Conservation (phyloP, 495 filamentous ascomycete genomes). For the Penicillium tannophilum region DNA sequence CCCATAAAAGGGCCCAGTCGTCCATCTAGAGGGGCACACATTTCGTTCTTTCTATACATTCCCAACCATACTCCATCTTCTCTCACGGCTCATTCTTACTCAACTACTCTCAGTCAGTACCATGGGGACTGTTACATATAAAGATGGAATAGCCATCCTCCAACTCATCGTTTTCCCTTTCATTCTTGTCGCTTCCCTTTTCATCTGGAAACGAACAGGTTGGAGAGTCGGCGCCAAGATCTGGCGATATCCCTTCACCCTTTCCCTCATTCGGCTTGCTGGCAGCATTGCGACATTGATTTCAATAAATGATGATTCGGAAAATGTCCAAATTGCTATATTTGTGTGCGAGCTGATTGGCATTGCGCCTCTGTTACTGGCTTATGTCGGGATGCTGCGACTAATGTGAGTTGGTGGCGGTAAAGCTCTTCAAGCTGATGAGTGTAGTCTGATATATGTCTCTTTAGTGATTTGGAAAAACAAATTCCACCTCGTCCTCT, state of each 20-base stretch:
- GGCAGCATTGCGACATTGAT: slow-evolving; percentile 31
- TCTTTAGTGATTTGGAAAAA: slow-evolving; percentile 25
- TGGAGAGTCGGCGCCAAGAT: slow-evolving; percentile 31
- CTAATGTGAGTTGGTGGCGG: slow-evolving; percentile 27
- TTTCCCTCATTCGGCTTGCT: slow-evolving; percentile 33
- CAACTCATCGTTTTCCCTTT: slow-evolving; percentile 34
- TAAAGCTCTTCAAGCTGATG: background rate
- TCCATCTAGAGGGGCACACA: background rate
- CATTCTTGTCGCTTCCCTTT: slow-evolving; percentile 22
- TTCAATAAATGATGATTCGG: slow-evolving; percentile 20
- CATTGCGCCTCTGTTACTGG: slow-evolving; percentile 31
- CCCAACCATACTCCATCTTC: too few species aligned
- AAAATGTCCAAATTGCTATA: slow-evolving; percentile 21
- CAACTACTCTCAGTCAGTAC: background rate
- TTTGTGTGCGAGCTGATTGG: slow-evolving; percentile 35
- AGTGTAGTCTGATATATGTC: slow-evolving; percentile 12
- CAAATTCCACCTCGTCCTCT: slow-evolving; percentile 15
- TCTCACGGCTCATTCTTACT: background rate
- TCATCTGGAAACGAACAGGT: slow-evolving; percentile 34
- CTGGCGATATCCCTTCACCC: slow-evolving; percentile 31
- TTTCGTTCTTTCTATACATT: too few species aligned
- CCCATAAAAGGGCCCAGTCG: background rate
- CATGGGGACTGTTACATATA: slow-evolving; percentile 28
- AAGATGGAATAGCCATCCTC: slow-evolving; percentile 33
- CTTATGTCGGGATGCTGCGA: slow-evolving; percentile 31